Evolutionary conservation across 75 land plant species (phyloP).

Genomic region (Picea glauca): DNA sequence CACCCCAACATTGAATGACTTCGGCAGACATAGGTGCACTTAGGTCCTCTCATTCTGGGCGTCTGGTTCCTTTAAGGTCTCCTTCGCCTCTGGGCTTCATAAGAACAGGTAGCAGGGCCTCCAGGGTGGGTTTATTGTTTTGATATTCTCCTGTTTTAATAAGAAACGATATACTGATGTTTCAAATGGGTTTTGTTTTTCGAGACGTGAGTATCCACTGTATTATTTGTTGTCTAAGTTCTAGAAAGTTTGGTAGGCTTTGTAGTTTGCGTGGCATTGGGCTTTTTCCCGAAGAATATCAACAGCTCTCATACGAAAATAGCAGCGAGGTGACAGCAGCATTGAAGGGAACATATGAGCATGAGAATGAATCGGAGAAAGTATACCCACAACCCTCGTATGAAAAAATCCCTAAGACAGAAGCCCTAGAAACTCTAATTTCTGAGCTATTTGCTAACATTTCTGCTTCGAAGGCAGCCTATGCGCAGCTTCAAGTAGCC

Average conservation of each 20-base stretch:
- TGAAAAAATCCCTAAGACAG: constrained; percentile 19
- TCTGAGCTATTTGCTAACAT: constrained; percentile 52
- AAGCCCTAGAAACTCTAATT: constrained; percentile 60
- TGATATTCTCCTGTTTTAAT: no score
- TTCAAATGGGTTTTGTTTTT: no score
- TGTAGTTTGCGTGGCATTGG: constrained; percentile 7
- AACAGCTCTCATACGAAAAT: neutral
- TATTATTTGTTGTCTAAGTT: no score
- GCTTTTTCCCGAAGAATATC: constrained; percentile 7
- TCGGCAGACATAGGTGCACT: neutral
- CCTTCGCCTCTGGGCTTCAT: constrained; percentile 41
- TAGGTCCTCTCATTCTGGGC: constrained; percentile 14
- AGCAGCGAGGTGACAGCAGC: constrained; percentile 8
- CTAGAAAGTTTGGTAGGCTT: neutral
- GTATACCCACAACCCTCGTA: constrained; percentile 75
- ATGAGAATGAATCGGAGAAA: constrained; percentile 50
- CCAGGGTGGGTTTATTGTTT: constrained; percentile 29
- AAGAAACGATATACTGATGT: no score
- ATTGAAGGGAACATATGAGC: constrained; percentile 10
- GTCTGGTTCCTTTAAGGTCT: constrained; percentile 23
- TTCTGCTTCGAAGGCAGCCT: constrained; percentile 64
- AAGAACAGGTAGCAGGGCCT: constrained; percentile 33
- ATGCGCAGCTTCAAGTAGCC: constrained; percentile 68
- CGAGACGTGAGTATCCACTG: no score
- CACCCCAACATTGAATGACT: constrained; percentile 18